These are phyloP conservation scores for Metarhizium rileyi DNA, from an alignment of 2,329 filamentous ascomycete species.

Conservation along the genomic window DNA sequence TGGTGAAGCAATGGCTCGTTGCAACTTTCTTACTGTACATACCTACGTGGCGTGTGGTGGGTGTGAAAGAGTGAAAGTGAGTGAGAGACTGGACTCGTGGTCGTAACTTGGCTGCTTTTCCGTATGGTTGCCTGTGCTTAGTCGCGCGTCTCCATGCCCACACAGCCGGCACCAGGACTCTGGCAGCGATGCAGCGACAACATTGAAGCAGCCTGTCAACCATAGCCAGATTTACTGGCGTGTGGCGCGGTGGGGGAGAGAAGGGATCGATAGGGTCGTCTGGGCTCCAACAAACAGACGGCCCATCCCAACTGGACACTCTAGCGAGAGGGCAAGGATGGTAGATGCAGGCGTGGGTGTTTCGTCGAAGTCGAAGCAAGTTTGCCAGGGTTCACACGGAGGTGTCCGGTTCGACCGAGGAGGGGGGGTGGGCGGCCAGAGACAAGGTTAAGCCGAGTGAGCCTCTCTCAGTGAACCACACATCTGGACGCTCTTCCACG, in stretches of 20 bases:
- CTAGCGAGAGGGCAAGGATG: background rate
- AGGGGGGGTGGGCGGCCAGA: background rate
- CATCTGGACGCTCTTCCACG: background rate
- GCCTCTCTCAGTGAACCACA: no score
- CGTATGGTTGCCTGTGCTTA: background rate
- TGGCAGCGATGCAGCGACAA: background rate
- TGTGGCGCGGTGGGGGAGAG: conserved; percentile 18
- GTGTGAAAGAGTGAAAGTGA: background rate
- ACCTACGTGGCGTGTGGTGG: background rate
- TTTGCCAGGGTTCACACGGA: conserved; percentile 1
- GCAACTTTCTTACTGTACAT: background rate
- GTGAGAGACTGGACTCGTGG: background rate
- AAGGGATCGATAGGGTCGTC: conserved; percentile 20
- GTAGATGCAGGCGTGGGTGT: background rate
- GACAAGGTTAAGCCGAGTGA: no score
- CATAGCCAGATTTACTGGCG: conserved; percentile 10
- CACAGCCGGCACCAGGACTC: background rate
- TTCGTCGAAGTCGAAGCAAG: background rate
- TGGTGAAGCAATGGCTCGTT: background rate
- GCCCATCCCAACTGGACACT: conserved; percentile 4
- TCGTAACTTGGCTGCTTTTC: background rate
- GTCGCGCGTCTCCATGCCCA: background rate
- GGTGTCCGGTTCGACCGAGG: conserved; percentile 6
- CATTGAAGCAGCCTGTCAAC: conserved; percentile 9
- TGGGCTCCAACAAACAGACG: conserved; percentile 5